A percentile compares a stretch with the other conserved stretches of the same genome.
These are phyloP conservation scores for Thamnidium elegans DNA, from an alignment of 192 early-diverging fungal genomes.

Conservation along the genomic window DNA sequence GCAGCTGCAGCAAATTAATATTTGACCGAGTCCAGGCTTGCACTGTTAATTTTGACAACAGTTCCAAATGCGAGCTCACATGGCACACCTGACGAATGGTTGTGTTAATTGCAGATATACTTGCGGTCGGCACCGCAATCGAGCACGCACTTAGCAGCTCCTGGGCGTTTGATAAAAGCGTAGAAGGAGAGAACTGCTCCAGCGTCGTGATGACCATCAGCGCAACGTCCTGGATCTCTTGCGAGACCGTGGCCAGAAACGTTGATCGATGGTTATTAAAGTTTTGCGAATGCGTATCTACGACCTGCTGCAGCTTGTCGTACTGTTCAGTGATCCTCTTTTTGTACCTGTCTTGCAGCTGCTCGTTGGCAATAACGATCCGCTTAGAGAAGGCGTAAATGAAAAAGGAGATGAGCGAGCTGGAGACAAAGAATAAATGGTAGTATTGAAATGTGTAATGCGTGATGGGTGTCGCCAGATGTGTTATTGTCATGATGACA, in stretches of 20 bases:
- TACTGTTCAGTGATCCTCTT: background rate
- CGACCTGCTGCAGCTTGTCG: background rate
- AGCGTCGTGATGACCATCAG: slow-evolving; percentile 46
- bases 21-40: slow-evolving; percentile 13
- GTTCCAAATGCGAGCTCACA: slow-evolving; percentile 43
- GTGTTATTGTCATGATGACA: background rate
- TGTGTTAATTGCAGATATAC: slow-evolving; percentile 51
- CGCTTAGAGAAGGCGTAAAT: background rate
- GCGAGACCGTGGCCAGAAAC: slow-evolving; percentile 38
- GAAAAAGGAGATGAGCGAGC: background rate
- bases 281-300: background rate
- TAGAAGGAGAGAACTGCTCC: slow-evolving; percentile 48
- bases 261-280: slow-evolving; percentile 24
- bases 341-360: background rate
- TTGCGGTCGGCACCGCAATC: slow-evolving; percentile 50
- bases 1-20: slow-evolving; percentile 24
- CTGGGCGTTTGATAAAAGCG: slow-evolving; percentile 41
- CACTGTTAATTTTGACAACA: slow-evolving; percentile 34
- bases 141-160: slow-evolving; percentile 57
- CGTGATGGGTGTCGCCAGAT: background rate
- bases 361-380: background rate
- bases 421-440: background rate
- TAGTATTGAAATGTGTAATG: too few relatives aligned
- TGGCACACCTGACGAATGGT: slow-evolving; percentile 52
- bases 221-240: slow-evolving; percentile 48